Base-by-base conservation (phyloP, 805 yeast species). In the Cyberlindnera mrakii region DNA sequence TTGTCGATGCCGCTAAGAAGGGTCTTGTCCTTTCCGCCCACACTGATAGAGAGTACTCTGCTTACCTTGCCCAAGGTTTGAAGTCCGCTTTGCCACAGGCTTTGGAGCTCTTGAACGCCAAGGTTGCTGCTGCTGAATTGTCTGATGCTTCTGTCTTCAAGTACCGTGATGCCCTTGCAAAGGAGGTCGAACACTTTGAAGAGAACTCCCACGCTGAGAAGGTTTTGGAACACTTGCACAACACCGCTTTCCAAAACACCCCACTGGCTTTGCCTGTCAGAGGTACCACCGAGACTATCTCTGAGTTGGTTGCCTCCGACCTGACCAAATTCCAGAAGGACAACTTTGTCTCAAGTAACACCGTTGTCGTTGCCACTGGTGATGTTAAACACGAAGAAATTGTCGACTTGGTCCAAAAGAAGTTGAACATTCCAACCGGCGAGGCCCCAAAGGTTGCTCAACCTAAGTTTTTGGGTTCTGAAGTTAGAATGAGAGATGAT, bases 221-320 rank as follows among this genome's bases (percentile, higher is more conserved):
- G 49, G 84, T 81, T 40, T 57, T 80, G 54, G 86, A 82, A 68
- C 95, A 85, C 67, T 74, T 85, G 71, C 78, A 80, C 60, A 77
- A 90, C 47, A 77, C 90, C 49, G 95, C 95, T 43, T 85, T 80
- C 83, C 95, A 85, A 70, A 87, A 88, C 59, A 80, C 87, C 58
- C 80, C 93, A 27, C 71, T 85, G 53, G 84, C 83, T 42, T 71
- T 85, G 62, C 93, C 95, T 65, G 72, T 76, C 34, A 71, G 74
- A 58, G 95, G 95, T 74, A 84, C 87, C 51, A 54, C 70, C 31
- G 93, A 84, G 49, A 71, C 86, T 39, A 55, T 85, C 36, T 64
- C 70, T 29, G 74, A 73, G 47, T 70, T 85, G 60, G 79, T 78
- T 51, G 49, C 72, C 37, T 65, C 68, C 57, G 95, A 85, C 65